Conservation (phyloP, 257 asterid genomes). For the Solanum sparsipilum region DNA sequence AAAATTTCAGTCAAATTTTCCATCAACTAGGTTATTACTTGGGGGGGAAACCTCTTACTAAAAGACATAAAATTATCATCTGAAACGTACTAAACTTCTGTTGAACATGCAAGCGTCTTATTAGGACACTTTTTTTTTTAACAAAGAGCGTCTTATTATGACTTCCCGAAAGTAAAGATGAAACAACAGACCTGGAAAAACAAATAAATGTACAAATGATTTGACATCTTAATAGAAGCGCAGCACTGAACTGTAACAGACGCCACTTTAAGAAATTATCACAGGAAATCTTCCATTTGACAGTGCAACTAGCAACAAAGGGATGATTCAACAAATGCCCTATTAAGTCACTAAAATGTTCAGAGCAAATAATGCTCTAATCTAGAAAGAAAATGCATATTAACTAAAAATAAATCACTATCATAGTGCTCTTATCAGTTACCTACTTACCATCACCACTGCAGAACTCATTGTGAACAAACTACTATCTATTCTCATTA, state of each 20-base stretch:
- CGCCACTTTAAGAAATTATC: background rate
- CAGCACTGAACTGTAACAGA: background rate
- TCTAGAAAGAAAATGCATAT: background rate
- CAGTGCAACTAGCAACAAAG: background rate
- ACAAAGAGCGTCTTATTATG: background rate
- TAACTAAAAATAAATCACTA: background rate
- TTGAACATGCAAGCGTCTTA: background rate
- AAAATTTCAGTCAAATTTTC: background rate
- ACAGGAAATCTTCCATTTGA: background rate
- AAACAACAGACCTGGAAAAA: background rate
- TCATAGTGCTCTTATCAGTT: background rate
- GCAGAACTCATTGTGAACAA: background rate
- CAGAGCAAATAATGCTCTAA: background rate
- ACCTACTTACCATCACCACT: background rate
- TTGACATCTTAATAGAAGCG: background rate
- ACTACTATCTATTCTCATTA: background rate
- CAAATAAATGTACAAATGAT: background rate
- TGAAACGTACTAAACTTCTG: background rate
- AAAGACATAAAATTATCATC: background rate
- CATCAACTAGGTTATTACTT: background rate
- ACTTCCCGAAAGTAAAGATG: background rate
- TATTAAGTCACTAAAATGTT: background rate
- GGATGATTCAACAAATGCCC: background rate
- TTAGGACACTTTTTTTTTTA: background rate
- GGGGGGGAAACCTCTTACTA: background rate